Base-by-base conservation (phyloP, 352 stramenopile genomes). In the Elongisporangium undulatum region DNA sequence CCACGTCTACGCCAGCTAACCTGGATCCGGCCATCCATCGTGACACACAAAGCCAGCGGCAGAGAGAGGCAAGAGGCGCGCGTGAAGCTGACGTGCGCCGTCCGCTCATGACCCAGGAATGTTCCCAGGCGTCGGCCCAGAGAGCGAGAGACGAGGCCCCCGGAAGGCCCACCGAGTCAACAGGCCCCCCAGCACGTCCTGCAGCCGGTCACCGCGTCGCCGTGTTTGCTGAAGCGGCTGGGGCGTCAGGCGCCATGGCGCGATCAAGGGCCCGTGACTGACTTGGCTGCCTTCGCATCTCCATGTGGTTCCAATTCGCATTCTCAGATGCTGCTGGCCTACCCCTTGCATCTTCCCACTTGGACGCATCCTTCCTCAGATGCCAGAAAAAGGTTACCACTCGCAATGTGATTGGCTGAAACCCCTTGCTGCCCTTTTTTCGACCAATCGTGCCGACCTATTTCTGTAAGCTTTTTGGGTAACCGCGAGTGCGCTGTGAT, bases 1-100 rank as follows among this genome's bases (percentile, higher is more conserved):
- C 26, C 83, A 93, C 29, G 75, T 85, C 3, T 92, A 90, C 49
- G 53, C 74, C 4, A 69, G 79, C 20, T 89, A 52, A 71, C 34
- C 48, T 6, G 20, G n/a, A n/a, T n/a, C n/a, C n/a, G n/a, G n/a
- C n/a, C n/a, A 29, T 41, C 29, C 29, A 41, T 41, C 8, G 24
- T 15, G 29, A 15, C 29, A 9, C 13, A 15, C 9, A 15, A 41
- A n/a, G n/a, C n/a, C n/a, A 41, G 29, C 29, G 24, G 24, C 24
- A 34, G 24, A 34, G 24, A 34, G 24, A 34, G 24, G 7, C 3
- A 34, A 7, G 13, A 13, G 29, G 13, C 5, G 29, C 29, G 29
- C 29, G 13, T 41, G 9, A 41, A 13, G 29, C 29, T 41, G 29
- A 15, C 29, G 29, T 41, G 29, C 29, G 29, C 29, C 29, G 29